Evolutionary conservation across 768 basidiomycete species (phyloP), one percentile per base, ranked within the genome.

Genomic region (Lactarius akahatsu): DNA sequence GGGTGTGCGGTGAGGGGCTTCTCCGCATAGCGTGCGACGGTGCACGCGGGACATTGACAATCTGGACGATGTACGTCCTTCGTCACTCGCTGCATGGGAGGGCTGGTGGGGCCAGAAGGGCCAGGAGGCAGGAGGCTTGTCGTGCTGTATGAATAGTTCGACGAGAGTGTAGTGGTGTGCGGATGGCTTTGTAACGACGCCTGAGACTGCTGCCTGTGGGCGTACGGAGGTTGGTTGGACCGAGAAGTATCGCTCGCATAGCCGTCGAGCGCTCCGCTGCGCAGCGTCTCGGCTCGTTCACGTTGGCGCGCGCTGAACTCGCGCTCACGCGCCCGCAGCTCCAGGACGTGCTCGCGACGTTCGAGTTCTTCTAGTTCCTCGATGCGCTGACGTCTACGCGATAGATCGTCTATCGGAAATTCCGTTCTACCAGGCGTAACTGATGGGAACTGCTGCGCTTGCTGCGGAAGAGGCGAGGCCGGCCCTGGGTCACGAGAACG

Each of bases 41-140:
- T 88, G 70, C 89, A 90, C 0, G 79, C 75, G 61, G 85, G 85
- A 70, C 89, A 90, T 18, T 87, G 87, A 63, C 89, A 91, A 70
- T 83, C 86, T 0, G 85, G 80, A 1, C 85, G 85, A 67, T 91
- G 89, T 9, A 75, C 65, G 10, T 61, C 70, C 26, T 58, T 74
- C 69, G 4, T 71, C 67, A 16, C 60, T 67, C 26, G 75, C 74
- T 23, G 65, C 41, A 5, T 72, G 62, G 28, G 32, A 62, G 38
- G 58, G 18, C 56, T 40, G 58, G 61, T 23, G 43, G 64, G 54
- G 62, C 59, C 50, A 66, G 57, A 41, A 73, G 69, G 28, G 79
- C 81, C 26, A 78, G 80, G 20, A 40, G 54, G 66, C 13, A 75
- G 73, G 23, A 84, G 79, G 63, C 81, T 79, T 2, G 78, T 77